Conservation (phyloP, 495 filamentous ascomycete species). For the Penicillium dipodomyicola region DNA sequence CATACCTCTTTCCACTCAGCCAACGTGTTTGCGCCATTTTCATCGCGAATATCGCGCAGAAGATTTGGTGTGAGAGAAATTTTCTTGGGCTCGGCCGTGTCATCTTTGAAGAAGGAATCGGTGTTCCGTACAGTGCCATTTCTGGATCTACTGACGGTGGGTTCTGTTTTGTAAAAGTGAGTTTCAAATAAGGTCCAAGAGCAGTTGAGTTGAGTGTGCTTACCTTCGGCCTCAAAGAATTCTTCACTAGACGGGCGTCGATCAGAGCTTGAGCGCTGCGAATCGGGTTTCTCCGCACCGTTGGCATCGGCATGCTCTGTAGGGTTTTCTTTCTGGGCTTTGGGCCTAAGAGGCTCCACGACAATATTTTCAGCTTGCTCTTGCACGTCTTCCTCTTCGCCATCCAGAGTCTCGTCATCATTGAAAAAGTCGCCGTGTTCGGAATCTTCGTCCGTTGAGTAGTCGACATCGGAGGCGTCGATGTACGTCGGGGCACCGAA, state of each 20-base stretch:
- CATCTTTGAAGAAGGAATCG: slow-evolving; percentile 96
- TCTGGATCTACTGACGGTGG: slow-evolving; percentile 63
- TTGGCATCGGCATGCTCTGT: slow-evolving; percentile 33
- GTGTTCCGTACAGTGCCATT: slow-evolving; percentile 85
- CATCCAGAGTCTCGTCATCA: slow-evolving; percentile 52
- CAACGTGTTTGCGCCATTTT: slow-evolving; percentile 53
- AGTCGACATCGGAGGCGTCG: slow-evolving; percentile 87
- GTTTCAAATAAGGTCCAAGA: slow-evolving; percentile 5
- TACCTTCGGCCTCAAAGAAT: slow-evolving; percentile 53
- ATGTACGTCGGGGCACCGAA: slow-evolving; percentile 86
- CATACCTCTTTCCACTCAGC: slow-evolving; percentile 64
- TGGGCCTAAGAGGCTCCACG: slow-evolving; percentile 47
- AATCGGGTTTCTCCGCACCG: slow-evolving; percentile 26
- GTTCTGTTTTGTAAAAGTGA: slow-evolving; percentile 41
- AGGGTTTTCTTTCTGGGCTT: slow-evolving; percentile 37
- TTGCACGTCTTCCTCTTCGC: slow-evolving; percentile 39
- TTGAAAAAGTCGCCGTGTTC: slow-evolving; percentile 55
- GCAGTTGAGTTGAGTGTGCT: slow-evolving; percentile 6
- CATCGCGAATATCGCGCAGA: slow-evolving; percentile 70
- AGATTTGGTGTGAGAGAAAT: slow-evolving; percentile 94
- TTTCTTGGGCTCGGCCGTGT: slow-evolving; percentile 91
- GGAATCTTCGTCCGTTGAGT: slow-evolving; percentile 79
- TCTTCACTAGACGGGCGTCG: slow-evolving; percentile 62
- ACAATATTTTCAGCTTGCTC: slow-evolving; percentile 44
- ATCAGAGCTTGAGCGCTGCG: slow-evolving; percentile 36